These are phyloP conservation scores for Rhizopogon rudus DNA, from an alignment of 768 basidiomycete species.

Conservation along the genomic window DNA sequence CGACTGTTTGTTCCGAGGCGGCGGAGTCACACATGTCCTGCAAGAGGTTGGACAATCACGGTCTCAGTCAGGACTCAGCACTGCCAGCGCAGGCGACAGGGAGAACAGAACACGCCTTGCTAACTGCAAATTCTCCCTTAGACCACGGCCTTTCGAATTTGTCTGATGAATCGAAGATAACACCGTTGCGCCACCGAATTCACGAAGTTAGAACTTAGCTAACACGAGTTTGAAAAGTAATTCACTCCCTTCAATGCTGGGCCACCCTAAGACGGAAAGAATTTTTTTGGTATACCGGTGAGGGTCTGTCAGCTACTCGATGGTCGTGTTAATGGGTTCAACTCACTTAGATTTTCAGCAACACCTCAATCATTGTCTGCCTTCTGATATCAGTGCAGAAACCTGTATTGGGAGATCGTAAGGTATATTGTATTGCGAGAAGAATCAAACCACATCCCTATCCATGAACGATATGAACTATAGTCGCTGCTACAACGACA, in stretches of 20 bases:
- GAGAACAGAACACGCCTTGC: not conserved
- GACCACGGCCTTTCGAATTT: not conserved
- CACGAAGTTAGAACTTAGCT: not conserved
- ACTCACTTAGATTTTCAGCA: not conserved
- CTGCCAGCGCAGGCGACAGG: not conserved
- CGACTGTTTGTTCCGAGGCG: not conserved
- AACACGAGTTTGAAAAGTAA: not conserved
- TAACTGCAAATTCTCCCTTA: not conserved
- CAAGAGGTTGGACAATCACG: not conserved
- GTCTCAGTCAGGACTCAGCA: not conserved
- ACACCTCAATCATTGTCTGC: not conserved
- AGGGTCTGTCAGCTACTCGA: not conserved
- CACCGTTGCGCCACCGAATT: not conserved
- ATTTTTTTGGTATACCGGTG: not conserved
- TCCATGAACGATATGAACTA: not conserved
- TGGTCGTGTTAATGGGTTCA: not conserved
- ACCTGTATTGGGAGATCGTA: not conserved
- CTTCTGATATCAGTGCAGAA: not conserved
- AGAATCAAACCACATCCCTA: not conserved
- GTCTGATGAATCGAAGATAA: not conserved
- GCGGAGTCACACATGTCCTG: not conserved
- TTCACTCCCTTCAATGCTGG: not conserved
- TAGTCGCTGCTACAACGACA: not conserved
- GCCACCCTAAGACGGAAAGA: no score
- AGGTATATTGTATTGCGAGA: not conserved